A percentile compares a stretch with the other conserved stretches of the same genome.
These are phyloP conservation scores for Penicillium silybi DNA, from an alignment of 495 filamentous ascomycete species.

Conservation along the genomic window DNA sequence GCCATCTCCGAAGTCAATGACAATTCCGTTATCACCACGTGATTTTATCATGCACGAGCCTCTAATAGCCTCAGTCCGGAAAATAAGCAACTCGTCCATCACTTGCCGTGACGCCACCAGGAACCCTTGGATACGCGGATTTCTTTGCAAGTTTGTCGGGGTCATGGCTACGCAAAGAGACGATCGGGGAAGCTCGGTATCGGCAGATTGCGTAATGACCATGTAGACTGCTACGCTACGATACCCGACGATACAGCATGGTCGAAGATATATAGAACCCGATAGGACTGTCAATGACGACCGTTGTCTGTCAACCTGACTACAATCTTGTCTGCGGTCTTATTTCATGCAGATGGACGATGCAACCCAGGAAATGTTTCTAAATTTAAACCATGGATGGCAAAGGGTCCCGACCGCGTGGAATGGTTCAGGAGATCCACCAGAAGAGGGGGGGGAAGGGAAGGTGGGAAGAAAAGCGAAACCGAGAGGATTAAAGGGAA, in stretches of 20 bases:
- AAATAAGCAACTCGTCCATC: not conserved
- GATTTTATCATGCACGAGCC: slow-evolving; percentile 1
- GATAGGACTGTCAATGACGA: not conserved
- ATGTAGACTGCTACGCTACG: not conserved
- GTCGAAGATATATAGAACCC: not conserved
- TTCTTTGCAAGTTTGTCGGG: not conserved
- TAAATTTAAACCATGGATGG: slow-evolving; percentile 4
- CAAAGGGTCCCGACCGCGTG: slow-evolving; percentile 2
- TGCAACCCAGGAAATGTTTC: not conserved
- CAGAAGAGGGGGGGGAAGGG: not conserved
- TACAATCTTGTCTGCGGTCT: not conserved
- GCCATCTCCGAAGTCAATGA: not conserved
- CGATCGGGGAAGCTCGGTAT: not conserved
- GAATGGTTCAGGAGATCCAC: not conserved
- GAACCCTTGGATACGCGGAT: not conserved
- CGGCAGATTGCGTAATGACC: not conserved
- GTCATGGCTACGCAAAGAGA: not conserved
- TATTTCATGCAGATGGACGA: not conserved
- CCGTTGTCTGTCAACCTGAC: not conserved
- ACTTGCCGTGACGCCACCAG: not conserved
- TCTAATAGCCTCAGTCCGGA: slow-evolving; percentile 1
- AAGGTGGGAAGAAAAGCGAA: not conserved
- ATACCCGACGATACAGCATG: not conserved
- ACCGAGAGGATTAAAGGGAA: not conserved
- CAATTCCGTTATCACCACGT: slow-evolving; percentile 10